Base-by-base conservation (phyloP, 306 rosid species). In the Vachellia pachyceras region DNA sequence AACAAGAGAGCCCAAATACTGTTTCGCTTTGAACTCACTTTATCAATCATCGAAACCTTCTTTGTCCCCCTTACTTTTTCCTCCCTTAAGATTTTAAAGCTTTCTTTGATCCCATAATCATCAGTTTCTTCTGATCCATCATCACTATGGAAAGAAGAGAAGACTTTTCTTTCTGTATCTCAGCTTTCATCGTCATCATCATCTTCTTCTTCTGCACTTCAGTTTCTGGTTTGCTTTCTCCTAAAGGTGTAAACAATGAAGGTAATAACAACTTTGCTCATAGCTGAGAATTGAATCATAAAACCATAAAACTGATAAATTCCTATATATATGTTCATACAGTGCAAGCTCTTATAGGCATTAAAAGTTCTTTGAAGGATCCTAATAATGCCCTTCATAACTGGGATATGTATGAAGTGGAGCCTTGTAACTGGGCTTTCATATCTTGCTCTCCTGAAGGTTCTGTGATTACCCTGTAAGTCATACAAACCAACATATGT, bases 351-450 rank as follows among this genome's bases (percentile, higher is more conserved):
- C 72, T 96, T 82, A 90, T 90, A 82, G 73, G 76, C 39, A 87
- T 96, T 60, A 94, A 79, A 69, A 23, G 23, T 10, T 74, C 87
- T 49, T 80, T 96, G 11, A 66, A 65, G 77, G 99, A 96, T 76
- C 97, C 98, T 80, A 90, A 77, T 64, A 80, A 81, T 40, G 87
- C 85, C 52, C 90, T 96, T 57, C 44, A 46, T 74, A 92, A 78
- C 69, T 96, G 99, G 99, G 99, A 96, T 82, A 84, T 15, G 17
- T 74, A 84, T 77, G 94, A 97, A 66, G 99, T 96, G 57, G 99
- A 96, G 89, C 99, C 99, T 46, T 96, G 99, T 85, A 86, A 82
- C 85, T 96, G 99, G 99, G 79, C 79, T 66, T 84, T 89, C 94
- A 88, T 96, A 77, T 88, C 99, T 74, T 96, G 99, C 60, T n/a